Percentiles rank a stretch among this genome's conserved stretches.
These are phyloP conservation scores for Geosmithia putterillii DNA, from an alignment of 2,329 filamentous ascomycete species.

Conservation along the genomic window DNA sequence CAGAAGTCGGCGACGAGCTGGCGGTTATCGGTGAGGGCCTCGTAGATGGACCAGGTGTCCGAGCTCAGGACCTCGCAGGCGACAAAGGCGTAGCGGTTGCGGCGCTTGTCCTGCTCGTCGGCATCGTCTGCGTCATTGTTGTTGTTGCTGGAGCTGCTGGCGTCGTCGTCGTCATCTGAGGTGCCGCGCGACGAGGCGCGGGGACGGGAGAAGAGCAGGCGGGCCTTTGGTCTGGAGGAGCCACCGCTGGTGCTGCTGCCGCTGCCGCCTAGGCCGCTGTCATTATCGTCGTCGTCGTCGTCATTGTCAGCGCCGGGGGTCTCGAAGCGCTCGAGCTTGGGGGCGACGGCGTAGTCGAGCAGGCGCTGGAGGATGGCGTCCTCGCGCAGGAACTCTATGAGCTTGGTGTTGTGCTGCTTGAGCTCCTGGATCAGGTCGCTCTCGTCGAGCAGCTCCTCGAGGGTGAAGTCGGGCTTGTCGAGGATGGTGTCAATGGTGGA, in stretches of 20 bases:
- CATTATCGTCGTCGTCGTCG: too few species aligned
- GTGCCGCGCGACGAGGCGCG: slow-evolving; percentile 40
- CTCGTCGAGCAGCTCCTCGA: slow-evolving; percentile 94
- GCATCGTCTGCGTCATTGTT: slow-evolving; percentile 38
- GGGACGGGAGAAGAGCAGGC: slow-evolving; percentile 35
- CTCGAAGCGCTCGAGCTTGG: slow-evolving; percentile 49
- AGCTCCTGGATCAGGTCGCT: slow-evolving; percentile 93
- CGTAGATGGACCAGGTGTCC: slow-evolving; percentile 93
- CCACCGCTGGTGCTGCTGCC: too few species aligned
- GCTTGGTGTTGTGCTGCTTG: slow-evolving; percentile 94
- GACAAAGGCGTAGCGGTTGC: slow-evolving; percentile 87
- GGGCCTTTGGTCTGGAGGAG: slow-evolving; percentile 27
- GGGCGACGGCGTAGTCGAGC: slow-evolving; percentile 83
- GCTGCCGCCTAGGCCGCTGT: too few species aligned
- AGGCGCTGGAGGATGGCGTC: slow-evolving; percentile 74
- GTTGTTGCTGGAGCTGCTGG: slow-evolving; percentile 30
- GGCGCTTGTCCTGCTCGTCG: slow-evolving; percentile 79
- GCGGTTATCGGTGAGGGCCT: slow-evolving; percentile 79
- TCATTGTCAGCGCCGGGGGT: slow-evolving; percentile 36
- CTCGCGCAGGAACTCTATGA: slow-evolving; percentile 90
- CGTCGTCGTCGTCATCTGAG: slow-evolving; percentile 33
- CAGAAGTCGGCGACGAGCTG: slow-evolving; percentile 74
- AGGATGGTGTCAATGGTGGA: slow-evolving; percentile 94
- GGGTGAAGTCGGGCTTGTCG: slow-evolving; percentile 88
- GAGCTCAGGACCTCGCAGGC: slow-evolving; percentile 88